Evolutionary conservation across 2,329 filamentous ascomycete genomes (phyloP).

Genomic region (Ceratocystis destructans): DNA sequence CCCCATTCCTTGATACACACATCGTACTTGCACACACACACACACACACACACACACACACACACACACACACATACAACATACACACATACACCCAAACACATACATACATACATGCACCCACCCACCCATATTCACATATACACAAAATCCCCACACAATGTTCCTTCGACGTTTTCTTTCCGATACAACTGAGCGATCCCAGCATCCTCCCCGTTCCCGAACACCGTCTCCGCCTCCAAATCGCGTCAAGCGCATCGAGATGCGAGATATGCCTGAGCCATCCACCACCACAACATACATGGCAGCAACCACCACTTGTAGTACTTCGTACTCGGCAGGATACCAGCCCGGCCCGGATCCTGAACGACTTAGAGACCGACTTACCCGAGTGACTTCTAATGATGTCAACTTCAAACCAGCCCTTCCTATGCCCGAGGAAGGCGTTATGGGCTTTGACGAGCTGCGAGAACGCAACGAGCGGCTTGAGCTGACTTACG

Average conservation of each 20-base stretch:
- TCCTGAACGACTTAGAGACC: conserved; percentile 13
- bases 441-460: conserved; percentile 17
- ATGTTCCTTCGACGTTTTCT: conserved; percentile 17
- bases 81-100: neutral
- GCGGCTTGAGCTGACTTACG: neutral
- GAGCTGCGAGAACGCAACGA: conserved; percentile 17
- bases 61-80: neutral
- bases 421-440: conserved; percentile 16
- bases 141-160: neutral
- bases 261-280: conserved; percentile 18
- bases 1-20: neutral
- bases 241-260: conserved; percentile 17
- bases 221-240: conserved; percentile 15
- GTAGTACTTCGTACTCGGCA: conserved; percentile 12
- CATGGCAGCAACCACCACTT: conserved; percentile 8
- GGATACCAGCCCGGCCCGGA: conserved; percentile 13
- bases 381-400: conserved; percentile 14
- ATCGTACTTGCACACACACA: neutral
- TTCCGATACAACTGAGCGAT: conserved; percentile 13
- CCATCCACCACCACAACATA: conserved; percentile 8
- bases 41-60: neutral
- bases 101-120: neutral
- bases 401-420: conserved; percentile 16
- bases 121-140: neutral
- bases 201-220: conserved; percentile 17